Percentiles rank a stretch among this genome's conserved stretches.
These are phyloP conservation scores for Zygoascus meyerae DNA, from an alignment of 1,139 yeast species.

Conservation along the genomic window DNA sequence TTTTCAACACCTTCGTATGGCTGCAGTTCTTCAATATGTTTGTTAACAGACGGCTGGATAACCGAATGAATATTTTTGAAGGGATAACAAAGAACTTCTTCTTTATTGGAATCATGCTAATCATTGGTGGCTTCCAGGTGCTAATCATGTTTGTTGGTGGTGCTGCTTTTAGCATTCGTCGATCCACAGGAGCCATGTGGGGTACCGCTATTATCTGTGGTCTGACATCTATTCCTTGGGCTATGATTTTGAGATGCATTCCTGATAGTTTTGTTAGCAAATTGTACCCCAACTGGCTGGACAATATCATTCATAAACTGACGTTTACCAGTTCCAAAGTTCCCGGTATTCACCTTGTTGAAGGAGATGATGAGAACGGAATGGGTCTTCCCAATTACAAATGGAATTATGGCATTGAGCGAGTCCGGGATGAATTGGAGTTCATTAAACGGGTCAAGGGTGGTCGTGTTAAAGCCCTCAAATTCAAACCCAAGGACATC, in stretches of 20 bases:
- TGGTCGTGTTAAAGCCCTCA: constrained; percentile 35
- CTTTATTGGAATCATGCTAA: constrained; percentile 60
- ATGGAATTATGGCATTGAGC: constrained; percentile 40
- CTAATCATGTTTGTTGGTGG: constrained; percentile 97
- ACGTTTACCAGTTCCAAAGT: constrained; percentile 20
- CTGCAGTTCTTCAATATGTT: constrained; percentile 90
- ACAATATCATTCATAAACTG: constrained; percentile 42
- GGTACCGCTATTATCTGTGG: constrained; percentile 84
- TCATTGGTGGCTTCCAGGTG: constrained; percentile 80
- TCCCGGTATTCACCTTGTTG: constrained; percentile 20
- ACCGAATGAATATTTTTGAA: constrained; percentile 77
- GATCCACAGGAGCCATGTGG: constrained; percentile 85
- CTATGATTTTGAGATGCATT: constrained; percentile 63
- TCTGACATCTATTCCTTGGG: constrained; percentile 72
- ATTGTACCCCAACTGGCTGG: constrained; percentile 60
- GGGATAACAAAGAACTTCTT: constrained; percentile 79
- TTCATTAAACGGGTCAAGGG: constrained; percentile 37
- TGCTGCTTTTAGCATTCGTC: constrained; percentile 77
- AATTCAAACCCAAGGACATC: constrained; percentile 30
- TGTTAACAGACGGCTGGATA: constrained; percentile 88
- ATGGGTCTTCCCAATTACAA: constrained; percentile 22
- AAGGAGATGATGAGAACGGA: constrained; percentile 19
- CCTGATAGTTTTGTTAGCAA: constrained; percentile 76
- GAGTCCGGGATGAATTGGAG: constrained; percentile 36
- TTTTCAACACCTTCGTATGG: constrained; percentile 97